These are phyloP conservation scores for Pleurotus citrinopileatus DNA, from an alignment of 768 basidiomycete species.

Conservation along the genomic window DNA sequence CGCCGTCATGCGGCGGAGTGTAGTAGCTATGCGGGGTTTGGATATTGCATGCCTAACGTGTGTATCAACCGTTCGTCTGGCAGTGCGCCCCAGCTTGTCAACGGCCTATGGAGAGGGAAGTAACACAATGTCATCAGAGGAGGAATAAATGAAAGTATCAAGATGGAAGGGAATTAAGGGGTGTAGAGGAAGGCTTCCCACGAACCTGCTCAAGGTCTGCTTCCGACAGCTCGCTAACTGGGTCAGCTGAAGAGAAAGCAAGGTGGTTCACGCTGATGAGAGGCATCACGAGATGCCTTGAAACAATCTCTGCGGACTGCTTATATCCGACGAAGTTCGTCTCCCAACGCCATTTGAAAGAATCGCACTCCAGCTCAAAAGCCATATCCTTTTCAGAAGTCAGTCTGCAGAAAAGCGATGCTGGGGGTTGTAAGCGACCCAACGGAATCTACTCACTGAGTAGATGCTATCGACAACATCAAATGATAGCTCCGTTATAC, in stretches of 20 bases:
- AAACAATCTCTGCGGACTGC: slow-evolving; percentile 68
- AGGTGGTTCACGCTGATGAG: slow-evolving; percentile 70
- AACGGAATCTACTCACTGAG: slow-evolving; percentile 41
- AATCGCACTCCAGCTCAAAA: slow-evolving; percentile 53
- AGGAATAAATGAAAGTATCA: not conserved
- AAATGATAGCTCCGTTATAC: slow-evolving; percentile 53
- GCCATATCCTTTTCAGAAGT: slow-evolving; percentile 56
- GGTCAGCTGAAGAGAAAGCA: slow-evolving; percentile 60
- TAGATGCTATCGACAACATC: slow-evolving; percentile 57
- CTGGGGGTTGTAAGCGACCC: not conserved
- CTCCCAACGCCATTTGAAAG: slow-evolving; percentile 82
- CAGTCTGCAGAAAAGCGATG: not conserved
- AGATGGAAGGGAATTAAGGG: not conserved
- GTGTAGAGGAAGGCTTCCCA: slow-evolving; percentile 10
- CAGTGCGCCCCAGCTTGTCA: slow-evolving; percentile 69
- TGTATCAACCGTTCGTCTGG: slow-evolving; percentile 64
- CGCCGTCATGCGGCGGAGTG: slow-evolving; percentile 68
- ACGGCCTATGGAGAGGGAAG: too few relatives aligned
- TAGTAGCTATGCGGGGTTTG: slow-evolving; percentile 64
- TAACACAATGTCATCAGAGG: not conserved
- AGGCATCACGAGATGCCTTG: slow-evolving; percentile 75
- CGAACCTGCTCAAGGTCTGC: slow-evolving; percentile 66
- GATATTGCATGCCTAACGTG: slow-evolving; percentile 72
- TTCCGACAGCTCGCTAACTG: slow-evolving; percentile 52
- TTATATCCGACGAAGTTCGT: slow-evolving; percentile 61